Evolutionary conservation across 495 filamentous ascomycete species (phyloP).

Genomic region (Umbilicaria muhlenbergii): DNA sequence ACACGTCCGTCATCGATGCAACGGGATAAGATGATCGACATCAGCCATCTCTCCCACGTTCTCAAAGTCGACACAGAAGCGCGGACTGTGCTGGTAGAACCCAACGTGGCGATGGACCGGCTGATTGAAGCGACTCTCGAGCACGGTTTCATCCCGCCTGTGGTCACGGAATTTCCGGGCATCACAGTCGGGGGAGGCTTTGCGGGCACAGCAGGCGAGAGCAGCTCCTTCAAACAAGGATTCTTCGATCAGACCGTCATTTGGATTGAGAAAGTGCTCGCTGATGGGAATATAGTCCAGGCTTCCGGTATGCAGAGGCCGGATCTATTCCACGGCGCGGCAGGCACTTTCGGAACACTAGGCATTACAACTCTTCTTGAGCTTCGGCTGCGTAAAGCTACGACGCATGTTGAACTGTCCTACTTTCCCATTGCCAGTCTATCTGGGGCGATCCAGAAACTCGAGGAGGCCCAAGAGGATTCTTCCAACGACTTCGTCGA

Average conservation of each 20-base stretch:
- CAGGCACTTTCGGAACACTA: constrained; percentile 34
- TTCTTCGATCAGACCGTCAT: constrained; percentile 38
- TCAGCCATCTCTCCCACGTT: constrained; percentile 34
- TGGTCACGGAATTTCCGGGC: constrained; percentile 43
- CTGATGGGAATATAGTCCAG: constrained; percentile 31
- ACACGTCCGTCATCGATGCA: constrained; percentile 36
- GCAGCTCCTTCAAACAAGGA: constrained; percentile 38
- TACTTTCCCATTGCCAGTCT: constrained; percentile 28
- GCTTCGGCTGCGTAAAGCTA: constrained; percentile 30
- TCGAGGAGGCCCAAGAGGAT: constrained; percentile 17
- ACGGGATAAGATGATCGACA: constrained; percentile 38
- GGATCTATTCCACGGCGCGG: constrained; percentile 38
- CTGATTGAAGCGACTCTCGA: constrained; percentile 28
- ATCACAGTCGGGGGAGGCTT: constrained; percentile 43
- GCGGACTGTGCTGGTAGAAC: constrained; percentile 30
- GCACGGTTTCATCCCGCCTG: constrained; percentile 31
- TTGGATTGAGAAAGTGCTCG: constrained; percentile 37
- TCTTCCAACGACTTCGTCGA: constrained; percentile 36
- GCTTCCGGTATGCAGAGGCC: constrained; percentile 21
- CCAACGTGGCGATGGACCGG: constrained; percentile 36
- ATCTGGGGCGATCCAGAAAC: constrained; percentile 22
- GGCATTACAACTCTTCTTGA: constrained; percentile 40
- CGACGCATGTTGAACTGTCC: constrained; percentile 30
- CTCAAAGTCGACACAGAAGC: constrained; percentile 29
- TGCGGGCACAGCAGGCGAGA: constrained; percentile 38